Evolutionary conservation across 805 yeast species (phyloP), one percentile per base, ranked within the genome.

Genomic region (Lachancea lanzarotensis): DNA sequence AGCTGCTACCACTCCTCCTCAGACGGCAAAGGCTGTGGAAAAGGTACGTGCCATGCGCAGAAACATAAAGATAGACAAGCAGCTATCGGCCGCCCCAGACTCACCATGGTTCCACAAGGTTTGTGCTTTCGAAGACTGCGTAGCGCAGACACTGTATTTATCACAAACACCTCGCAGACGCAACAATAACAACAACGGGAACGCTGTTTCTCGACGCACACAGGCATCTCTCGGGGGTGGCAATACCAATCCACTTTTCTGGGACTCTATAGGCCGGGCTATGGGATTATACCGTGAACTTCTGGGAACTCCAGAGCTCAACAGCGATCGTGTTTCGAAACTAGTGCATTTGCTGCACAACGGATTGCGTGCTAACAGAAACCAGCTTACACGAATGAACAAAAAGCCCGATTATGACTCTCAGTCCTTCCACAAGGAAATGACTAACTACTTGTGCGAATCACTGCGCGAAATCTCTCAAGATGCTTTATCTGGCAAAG

Each of bases 371-470:
- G 76, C 76, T 22, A 77, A 76, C 54, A 70, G 82, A 57, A 63
- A 71, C 35, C 80, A 77, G 54, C 61, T 76, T 42, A 71, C 79
- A 5, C 73, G 77, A 54, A 65, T 78, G 61, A 71, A 75, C 47
- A 76, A 76, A 59, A 78, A 78, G 52, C 75, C 81, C 12, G 83
- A 78, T 57, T 75, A 76, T 52, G 83, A 78, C 48, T 73, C 78
- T 22, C 75, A 74, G 47, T 77, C 81, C 11, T 75, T 76, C 59
- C 73, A 70, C 48, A 73, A 71, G 42, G 77, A 76, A 52, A 75
- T 75, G 67, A 76, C 75, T 46, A 67, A 67, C 38, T 69, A 72
- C 48, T 63, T 78, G 31, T 71, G 76, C 45, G 65, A 68, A 42
- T 74, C 81, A 2, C 59, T 78, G 36, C 69, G 79, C 58, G 74